phyloP scores from a whole-genome alignment of 805 yeast species.

The Jamesozyma spencerorum region DNA sequence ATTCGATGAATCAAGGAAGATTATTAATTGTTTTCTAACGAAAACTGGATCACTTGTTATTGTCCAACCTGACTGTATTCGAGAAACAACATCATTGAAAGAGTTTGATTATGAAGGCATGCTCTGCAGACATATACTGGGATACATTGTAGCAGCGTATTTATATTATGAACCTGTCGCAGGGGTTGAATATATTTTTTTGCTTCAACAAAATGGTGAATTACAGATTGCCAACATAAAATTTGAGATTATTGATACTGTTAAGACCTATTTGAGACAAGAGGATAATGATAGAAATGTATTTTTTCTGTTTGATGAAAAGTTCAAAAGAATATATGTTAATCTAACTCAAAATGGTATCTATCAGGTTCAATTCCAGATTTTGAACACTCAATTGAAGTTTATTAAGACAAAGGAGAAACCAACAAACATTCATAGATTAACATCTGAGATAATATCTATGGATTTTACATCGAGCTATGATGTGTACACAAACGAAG shows the following conservation, averaged over 20 bases:
- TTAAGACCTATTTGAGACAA: slow-evolving; percentile 8
- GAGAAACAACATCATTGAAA: not conserved
- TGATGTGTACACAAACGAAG: slow-evolving; percentile 12
- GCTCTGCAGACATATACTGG: not conserved
- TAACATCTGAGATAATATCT: slow-evolving; percentile 6
- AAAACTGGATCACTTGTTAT: not conserved
- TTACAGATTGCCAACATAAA: slow-evolving; percentile 10
- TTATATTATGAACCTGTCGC: slow-evolving; percentile 9
- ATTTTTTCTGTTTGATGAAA: slow-evolving; percentile 9
- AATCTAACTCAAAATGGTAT: slow-evolving; percentile 10
- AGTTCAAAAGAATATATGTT: slow-evolving; percentile 8
- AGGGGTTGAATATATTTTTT: slow-evolving; percentile 9
- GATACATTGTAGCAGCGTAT: slow-evolving; percentile 13
- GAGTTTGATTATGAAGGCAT: not conserved
- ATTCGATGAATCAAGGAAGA: not conserved
- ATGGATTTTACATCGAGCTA: slow-evolving; percentile 9
- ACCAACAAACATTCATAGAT: slow-evolving; percentile 3
- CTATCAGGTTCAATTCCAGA: slow-evolving; percentile 6
- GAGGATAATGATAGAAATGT: not conserved
- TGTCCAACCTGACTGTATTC: slow-evolving; percentile 2
- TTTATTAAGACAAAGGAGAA: slow-evolving; percentile 7
- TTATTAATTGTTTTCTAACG: slow-evolving; percentile 1
- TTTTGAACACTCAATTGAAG: slow-evolving; percentile 2
- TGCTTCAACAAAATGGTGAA: slow-evolving; percentile 16
- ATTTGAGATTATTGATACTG: slow-evolving; percentile 6